These are phyloP conservation scores for Pseudogymnoascus sp. DNA, from an alignment of 2,329 filamentous ascomycete genomes.

Conservation along the genomic window DNA sequence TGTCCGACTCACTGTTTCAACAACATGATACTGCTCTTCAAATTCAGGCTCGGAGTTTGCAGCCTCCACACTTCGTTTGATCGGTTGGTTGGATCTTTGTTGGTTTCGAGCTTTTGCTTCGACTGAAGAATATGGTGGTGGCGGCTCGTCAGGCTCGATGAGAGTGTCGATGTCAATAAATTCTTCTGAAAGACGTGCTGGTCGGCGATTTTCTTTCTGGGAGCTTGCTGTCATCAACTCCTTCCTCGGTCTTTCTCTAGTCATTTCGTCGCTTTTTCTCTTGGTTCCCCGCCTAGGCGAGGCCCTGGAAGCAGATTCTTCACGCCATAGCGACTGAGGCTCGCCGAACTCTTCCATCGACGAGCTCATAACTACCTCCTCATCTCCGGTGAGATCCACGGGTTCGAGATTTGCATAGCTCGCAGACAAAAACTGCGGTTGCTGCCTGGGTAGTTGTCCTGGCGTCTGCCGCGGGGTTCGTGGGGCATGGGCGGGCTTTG, in stretches of 20 bases:
- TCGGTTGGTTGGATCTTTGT: constrained; percentile 10
- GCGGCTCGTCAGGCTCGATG: not conserved
- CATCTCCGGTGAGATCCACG: constrained; percentile 28
- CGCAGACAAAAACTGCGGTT: constrained; percentile 10
- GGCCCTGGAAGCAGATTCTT: constrained; percentile 23
- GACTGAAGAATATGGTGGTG: not conserved
- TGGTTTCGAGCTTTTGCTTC: not conserved
- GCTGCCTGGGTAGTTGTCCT: constrained; percentile 22
- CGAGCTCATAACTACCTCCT: constrained; percentile 15
- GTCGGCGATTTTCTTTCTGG: not conserved
- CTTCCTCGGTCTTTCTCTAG: constrained; percentile 12
- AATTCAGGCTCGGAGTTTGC: not conserved
- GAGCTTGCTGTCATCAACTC: constrained; percentile 13
- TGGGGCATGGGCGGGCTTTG: constrained; percentile 18
- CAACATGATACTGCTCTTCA: constrained; percentile 17
- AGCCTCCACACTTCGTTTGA: constrained; percentile 13
- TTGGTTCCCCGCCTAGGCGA: constrained; percentile 22
- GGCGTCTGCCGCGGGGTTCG: constrained; percentile 27
- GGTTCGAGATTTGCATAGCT: constrained; percentile 23
- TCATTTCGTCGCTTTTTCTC: constrained; percentile 28
- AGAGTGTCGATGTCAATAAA: constrained; percentile 29
- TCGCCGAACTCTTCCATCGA: constrained; percentile 24
- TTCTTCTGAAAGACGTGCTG: constrained; percentile 16
- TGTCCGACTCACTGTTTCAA: constrained; percentile 21
- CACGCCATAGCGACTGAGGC: constrained; percentile 21